These are phyloP conservation scores for Zancudomyces culisetae DNA, from an alignment of 371 early-diverging fungal species.

Conservation along the genomic window DNA sequence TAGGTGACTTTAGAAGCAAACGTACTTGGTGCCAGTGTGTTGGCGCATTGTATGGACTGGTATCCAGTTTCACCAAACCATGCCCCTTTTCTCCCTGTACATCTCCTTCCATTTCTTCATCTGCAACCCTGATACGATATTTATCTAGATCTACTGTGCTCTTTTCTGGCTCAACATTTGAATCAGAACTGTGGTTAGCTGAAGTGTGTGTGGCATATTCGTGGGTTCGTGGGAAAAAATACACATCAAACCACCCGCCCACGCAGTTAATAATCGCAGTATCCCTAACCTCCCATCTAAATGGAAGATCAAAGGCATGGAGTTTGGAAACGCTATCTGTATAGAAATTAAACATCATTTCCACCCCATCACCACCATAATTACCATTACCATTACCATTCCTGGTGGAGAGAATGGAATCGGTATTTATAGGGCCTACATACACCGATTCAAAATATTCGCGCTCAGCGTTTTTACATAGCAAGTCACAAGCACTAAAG, in stretches of 20 bases:
- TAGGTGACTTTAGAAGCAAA: constrained; percentile 77
- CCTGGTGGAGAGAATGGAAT: constrained; percentile 46
- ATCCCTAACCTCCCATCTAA: constrained; percentile 57
- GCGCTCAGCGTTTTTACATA: constrained; percentile 33
- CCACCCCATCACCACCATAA: too few species aligned
- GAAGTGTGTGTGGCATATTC: constrained; percentile 1
- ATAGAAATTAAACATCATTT: constrained; percentile 78
- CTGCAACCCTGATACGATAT: too few species aligned
- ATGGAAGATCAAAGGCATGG: constrained; percentile 64
- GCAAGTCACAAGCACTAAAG: constrained; percentile 87
- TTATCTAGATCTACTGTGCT: too few species aligned
- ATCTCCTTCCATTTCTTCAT: too few species aligned
- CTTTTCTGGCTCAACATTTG: too few species aligned
- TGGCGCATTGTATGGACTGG: constrained; percentile 60
- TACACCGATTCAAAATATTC: constrained; percentile 47
- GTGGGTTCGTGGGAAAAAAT: constrained; percentile 28
- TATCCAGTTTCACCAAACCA: constrained; percentile 34
- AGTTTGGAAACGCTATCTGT: constrained; percentile 56
- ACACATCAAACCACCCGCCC: constrained; percentile 94
- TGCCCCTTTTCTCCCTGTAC: background rate
- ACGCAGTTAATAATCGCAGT: constrained; percentile 89
- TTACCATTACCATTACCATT: constrained; percentile 8
- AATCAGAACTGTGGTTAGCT: too few species aligned
- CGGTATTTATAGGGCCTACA: constrained; percentile 83
- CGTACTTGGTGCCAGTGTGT: constrained; percentile 98